Evolutionary conservation across 2,329 filamentous ascomycete species (phyloP).

Genomic region (Diplodia sapinea): DNA sequence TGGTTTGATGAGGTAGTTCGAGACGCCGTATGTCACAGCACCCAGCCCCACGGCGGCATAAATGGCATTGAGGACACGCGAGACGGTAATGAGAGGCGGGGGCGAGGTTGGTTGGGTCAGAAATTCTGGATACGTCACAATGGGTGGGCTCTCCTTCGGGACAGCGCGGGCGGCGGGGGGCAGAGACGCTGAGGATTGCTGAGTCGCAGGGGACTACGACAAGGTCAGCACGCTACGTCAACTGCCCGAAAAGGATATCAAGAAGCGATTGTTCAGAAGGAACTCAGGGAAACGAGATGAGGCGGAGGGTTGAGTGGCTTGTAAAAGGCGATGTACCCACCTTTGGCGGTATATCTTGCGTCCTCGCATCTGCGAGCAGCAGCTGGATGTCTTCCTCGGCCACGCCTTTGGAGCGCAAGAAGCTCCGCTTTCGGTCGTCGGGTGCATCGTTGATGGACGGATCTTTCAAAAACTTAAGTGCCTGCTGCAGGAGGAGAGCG

Average conservation of each 20-base stretch:
- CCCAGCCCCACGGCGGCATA: conserved; percentile 63
- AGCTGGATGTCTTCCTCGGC: conserved; percentile 68
- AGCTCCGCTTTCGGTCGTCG: conserved; percentile 74
- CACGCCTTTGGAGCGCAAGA: conserved; percentile 79
- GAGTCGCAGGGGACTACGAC: conserved; percentile 18
- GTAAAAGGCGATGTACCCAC: conserved; percentile 1
- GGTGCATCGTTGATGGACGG: conserved; percentile 72
- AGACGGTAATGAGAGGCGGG: conserved; percentile 64
- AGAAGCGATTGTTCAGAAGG: conserved; percentile 1
- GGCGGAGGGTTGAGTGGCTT: not conserved
- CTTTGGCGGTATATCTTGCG: conserved; percentile 32
- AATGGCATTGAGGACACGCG: conserved; percentile 61
- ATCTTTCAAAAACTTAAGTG: conserved; percentile 76
- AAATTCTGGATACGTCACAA: conserved; percentile 72
- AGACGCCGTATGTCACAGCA: conserved; percentile 70
- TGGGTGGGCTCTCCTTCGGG: conserved; percentile 60
- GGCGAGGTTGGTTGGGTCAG: conserved; percentile 64
- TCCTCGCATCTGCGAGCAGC: conserved; percentile 57
- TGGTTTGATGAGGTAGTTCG: conserved; percentile 70
- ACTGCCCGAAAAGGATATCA: not conserved
- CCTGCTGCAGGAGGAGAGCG: conserved; percentile 62
- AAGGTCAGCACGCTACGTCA: conserved; percentile 8
- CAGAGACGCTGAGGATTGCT: conserved; percentile 4
- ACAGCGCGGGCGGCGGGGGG: conserved; percentile 9
- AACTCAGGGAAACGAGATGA: not conserved